Evolutionary conservation across 305 asterid species (phyloP).

Genomic region (Vinca major): DNA sequence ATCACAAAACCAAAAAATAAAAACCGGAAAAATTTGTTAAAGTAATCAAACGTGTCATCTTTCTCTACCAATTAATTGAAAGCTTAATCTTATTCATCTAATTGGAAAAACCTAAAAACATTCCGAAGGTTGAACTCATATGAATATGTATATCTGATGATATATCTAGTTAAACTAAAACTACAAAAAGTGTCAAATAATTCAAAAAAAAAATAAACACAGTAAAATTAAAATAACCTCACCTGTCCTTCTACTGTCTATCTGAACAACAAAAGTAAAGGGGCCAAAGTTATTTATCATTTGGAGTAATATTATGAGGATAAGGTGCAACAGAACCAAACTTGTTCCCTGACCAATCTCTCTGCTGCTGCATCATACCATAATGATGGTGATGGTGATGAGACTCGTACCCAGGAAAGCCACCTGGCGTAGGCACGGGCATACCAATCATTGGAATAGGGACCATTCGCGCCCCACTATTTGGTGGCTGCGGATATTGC

Average conservation of each 20-base stretch:
- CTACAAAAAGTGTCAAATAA: neutral
- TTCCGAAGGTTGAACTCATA: neutral
- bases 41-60: neutral
- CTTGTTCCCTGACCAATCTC: slow-evolving; percentile 26
- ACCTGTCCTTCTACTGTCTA: slow-evolving; percentile 7
- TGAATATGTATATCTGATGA: slow-evolving; percentile 1
- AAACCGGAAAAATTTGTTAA: neutral
- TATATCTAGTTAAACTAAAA: neutral
- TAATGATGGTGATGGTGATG: slow-evolving; percentile 21
- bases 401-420: slow-evolving; percentile 7
- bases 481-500: slow-evolving; percentile 15
- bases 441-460: slow-evolving; percentile 29
- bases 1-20: too few species aligned
- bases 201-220: neutral
- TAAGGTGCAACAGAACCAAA: slow-evolving; percentile 18
- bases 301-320: slow-evolving; percentile 25
- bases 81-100: neutral
- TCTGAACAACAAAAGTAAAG: neutral
- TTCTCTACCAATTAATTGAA: neutral
- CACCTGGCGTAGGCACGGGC: slow-evolving; percentile 7
- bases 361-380: slow-evolving; percentile 26
- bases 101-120: neutral
- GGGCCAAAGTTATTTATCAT: slow-evolving; percentile 16
- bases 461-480: slow-evolving; percentile 17
- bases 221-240: slow-evolving; percentile 12